Base-by-base conservation (phyloP, 2,329 filamentous ascomycete species). In the Aurifilum marmelostoma region DNA sequence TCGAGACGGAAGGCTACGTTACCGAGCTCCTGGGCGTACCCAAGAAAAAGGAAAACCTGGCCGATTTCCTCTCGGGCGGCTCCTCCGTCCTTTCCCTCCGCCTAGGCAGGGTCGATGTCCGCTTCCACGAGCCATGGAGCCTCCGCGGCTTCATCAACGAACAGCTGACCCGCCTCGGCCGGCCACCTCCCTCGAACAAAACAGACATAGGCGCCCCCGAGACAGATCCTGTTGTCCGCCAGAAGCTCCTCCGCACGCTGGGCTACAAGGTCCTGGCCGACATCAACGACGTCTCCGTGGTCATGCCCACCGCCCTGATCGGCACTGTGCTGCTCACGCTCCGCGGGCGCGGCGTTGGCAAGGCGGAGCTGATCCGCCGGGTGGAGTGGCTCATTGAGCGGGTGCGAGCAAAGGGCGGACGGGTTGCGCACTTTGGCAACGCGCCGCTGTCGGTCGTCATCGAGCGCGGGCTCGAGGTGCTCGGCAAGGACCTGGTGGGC, bases 111-210 rank as follows among this genome's bases (percentile, higher is more conserved):
- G 94, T 99, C 0, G 96, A 99, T 78, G 93, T 98, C 67, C 89
- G 96, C 29, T 99, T 99, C 79, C 93, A 98, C 75, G 91, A 98
- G 77, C 95, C 96, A 0, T 99, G 96, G 96, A 97, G 93, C 75
- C 79, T 99, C 63, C 86, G 91, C 21, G 86, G 87, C 12, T 99
- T 97, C 77, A 88, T 99, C 61, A 86, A 90, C 65, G 88, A 93
- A 65, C 94, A 98, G 77, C 83, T 92, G 52, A 82, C 84, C 1
- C 85, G 88, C 63, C 79, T 88, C 21, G 84, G 83, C 2, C 83
- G 82, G 24, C 75, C 88, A 24, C 75, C 88, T 1, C 84, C 88
- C 1, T 78, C 80, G 4, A 6, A 84, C 3, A 81, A 83, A 69
- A 78, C 85, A 12, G 80, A 86, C 61, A 79, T 81, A 61, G 80